These are phyloP conservation scores for Aspergillus baeticus DNA, from an alignment of 495 filamentous ascomycete species.

Conservation along the genomic window DNA sequence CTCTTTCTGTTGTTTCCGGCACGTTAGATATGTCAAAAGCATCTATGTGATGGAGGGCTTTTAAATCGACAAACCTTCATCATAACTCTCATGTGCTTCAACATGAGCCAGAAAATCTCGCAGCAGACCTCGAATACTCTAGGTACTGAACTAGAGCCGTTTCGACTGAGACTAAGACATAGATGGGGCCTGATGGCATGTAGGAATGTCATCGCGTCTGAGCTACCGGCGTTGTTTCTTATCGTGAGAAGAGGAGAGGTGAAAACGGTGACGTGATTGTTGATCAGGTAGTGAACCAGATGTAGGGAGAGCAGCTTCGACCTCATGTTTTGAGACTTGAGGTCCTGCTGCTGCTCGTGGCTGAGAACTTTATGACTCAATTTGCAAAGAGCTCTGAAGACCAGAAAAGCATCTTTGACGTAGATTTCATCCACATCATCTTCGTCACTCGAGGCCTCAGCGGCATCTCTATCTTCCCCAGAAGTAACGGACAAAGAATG, in stretches of 20 bases:
- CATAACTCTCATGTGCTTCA: slow-evolving; percentile 88
- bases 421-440: slow-evolving; percentile 97
- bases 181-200: slow-evolving; percentile 96
- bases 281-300: slow-evolving; percentile 88
- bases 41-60: not conserved
- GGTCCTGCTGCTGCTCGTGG: slow-evolving; percentile 87
- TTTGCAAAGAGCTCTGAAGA: slow-evolving; percentile 97
- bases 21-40: slow-evolving; percentile 9
- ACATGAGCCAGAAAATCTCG: slow-evolving; percentile 97
- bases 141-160: slow-evolving; percentile 88
- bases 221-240: slow-evolving; percentile 77
- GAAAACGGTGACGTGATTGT: slow-evolving; percentile 86
- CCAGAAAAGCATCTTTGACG: slow-evolving; percentile 92
- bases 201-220: slow-evolving; percentile 86
- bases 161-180: slow-evolving; percentile 88
- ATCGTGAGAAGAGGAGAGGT: slow-evolving; percentile 88
- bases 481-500: slow-evolving; percentile 53
- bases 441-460: slow-evolving; percentile 57
- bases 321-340: slow-evolving; percentile 92
- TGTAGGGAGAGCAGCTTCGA: slow-evolving; percentile 95
- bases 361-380: slow-evolving; percentile 87
- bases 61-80: slow-evolving; percentile 66
- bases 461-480: slow-evolving; percentile 44
- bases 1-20: slow-evolving; percentile 72
- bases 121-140: slow-evolving; percentile 93